These are phyloP conservation scores for Selaginella tamariscina DNA, from an alignment of 75 land plant genomes.

Conservation along the genomic window DNA sequence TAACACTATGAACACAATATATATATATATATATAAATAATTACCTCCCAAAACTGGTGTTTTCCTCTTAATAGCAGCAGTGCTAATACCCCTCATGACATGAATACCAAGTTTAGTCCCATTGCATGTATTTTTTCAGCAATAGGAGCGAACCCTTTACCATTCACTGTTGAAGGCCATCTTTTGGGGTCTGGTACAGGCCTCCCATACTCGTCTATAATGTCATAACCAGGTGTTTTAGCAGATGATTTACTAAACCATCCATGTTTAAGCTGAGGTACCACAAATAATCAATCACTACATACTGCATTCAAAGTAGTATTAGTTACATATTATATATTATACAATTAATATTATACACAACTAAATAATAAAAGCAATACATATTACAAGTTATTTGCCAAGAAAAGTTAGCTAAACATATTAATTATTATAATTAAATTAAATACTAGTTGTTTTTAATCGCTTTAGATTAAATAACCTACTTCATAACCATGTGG, in stretches of 20 bases:
- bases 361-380: too few species aligned
- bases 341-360: too few species aligned
- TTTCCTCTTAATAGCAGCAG: neutral
- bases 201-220: neutral
- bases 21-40: too few species aligned
- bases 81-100: slow-evolving; percentile 6
- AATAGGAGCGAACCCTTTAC: slow-evolving; percentile 10
- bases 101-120: slow-evolving; percentile 10
- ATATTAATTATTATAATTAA: too few species aligned
- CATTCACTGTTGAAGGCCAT: neutral
- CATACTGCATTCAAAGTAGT: slow-evolving; percentile 27
- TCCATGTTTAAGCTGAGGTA: slow-evolving; percentile 11
- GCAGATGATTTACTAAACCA: neutral
- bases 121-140: neutral
- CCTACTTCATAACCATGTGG: slow-evolving; percentile 6
- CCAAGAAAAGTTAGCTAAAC: too few species aligned
- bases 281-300: slow-evolving; percentile 17
- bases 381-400: neutral
- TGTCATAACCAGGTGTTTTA: neutral
- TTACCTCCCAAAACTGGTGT: slow-evolving; percentile 3
- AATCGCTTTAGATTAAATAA: neutral
- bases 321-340: too few species aligned
- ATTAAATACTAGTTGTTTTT: neutral
- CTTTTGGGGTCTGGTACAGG: slow-evolving; percentile 1
- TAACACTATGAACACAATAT: too few species aligned